A percentile compares a stretch with the other conserved stretches of the same genome.
Evolutionary conservation across 108 stramenopile genomes (phyloP).

Genomic region (Cyclotella baltica): DNA sequence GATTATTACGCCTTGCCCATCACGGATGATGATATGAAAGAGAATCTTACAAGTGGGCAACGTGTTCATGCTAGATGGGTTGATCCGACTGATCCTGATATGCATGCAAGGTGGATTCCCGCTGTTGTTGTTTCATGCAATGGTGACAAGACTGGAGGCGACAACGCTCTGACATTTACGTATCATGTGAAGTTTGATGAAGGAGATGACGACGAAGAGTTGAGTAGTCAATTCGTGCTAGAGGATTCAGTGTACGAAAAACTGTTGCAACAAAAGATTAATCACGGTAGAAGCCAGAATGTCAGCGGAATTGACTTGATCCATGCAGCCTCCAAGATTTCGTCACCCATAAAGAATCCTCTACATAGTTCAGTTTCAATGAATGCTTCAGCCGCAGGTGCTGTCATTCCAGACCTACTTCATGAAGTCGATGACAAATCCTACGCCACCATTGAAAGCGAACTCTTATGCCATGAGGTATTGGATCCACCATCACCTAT

Average conservation of each 20-base stretch:
- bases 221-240: constrained; percentile 26
- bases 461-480: constrained; percentile 42
- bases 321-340: constrained; percentile 24
- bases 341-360: constrained; percentile 23
- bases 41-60: constrained; percentile 26
- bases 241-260: constrained; percentile 28
- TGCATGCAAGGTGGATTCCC: constrained; percentile 44
- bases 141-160: not conserved
- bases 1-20: constrained; percentile 40
- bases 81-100: constrained; percentile 49
- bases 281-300: constrained; percentile 14
- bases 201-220: constrained; percentile 51
- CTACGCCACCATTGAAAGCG: constrained; percentile 3
- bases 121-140: constrained; percentile 30
- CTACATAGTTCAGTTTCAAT: not conserved
- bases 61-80: constrained; percentile 49
- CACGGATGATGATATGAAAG: not conserved
- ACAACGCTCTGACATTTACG: not conserved
- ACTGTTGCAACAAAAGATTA: constrained; percentile 36
- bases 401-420: not conserved
- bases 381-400: constrained; percentile 8
- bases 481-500: constrained; percentile 12
- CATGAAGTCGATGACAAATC: constrained; percentile 13
- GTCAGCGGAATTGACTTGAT: constrained; percentile 35
- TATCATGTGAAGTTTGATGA: constrained; percentile 51